Evolutionary conservation across 495 filamentous ascomycete genomes (phyloP), one percentile per base, ranked within the genome.

Genomic region (Lophiotrema nucula): DNA sequence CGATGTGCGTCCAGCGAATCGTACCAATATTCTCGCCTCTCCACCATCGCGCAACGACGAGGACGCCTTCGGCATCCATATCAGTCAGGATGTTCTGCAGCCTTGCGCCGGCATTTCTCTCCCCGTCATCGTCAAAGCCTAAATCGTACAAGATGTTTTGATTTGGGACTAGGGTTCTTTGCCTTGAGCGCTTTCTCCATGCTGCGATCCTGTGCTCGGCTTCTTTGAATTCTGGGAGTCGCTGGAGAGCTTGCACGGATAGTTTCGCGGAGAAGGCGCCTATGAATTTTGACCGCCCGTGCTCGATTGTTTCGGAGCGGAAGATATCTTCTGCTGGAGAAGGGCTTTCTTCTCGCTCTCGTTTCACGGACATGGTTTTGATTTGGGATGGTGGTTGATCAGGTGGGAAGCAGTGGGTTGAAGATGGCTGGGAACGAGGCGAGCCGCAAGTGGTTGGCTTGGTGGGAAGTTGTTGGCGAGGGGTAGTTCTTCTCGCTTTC

Each of bases 41-140:
- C 58, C 73, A 78, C 76, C 76, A 78, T 39, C 76, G 54, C 21
- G 76, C 76, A 22, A 79, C 76, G 1, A 77, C 71, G 12, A 76
- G 68, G 5, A 67, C 56, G 15, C 76, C 76, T 37, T 60, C 61
- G 13, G 72, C 69, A 2, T 67, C 47, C 53, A 64, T 53, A 4
- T 67, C 60, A 4, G 65, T 53, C 3, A 79, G 70, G 13, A 76
- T 69, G 42, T 69, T 67, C 45, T 68, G 56, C 19, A 77, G 56
- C 22, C 60, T 56, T 50, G 69, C 70, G 0, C 76, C 76, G 8
- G 56, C 76, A 37, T 69, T 68, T 33, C 67, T 66, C 60, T 79
- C 76, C 10, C 76, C 76, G 50, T 78, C 76, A 55, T 78, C 76
- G 50, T 77, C 75, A 56, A 67, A 53, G n/a, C 72, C 72, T 16